These are phyloP conservation scores for Paraglomus occultum DNA, from an alignment of 192 early-diverging fungal genomes.

Conservation along the genomic window DNA sequence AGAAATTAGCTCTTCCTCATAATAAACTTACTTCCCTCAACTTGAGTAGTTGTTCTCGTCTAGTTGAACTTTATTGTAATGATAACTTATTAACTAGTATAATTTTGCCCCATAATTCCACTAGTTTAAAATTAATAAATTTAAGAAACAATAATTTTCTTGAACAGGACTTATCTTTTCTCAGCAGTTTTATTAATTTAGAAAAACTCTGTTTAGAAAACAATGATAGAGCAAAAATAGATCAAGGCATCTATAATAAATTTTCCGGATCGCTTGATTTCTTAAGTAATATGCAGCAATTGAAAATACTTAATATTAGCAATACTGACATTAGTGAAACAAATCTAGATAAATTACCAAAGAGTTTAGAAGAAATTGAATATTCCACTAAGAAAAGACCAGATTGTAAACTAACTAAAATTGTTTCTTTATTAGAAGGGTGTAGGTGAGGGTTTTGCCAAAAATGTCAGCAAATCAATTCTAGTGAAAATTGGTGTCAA, in stretches of 20 bases:
- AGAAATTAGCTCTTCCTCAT: background rate
- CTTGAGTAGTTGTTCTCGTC: background rate
- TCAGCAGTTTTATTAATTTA: background rate
- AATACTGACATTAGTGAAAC: conserved; percentile 16
- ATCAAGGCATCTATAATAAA: background rate
- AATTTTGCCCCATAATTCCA: background rate
- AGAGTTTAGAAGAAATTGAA: conserved; percentile 1
- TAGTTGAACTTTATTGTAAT: background rate
- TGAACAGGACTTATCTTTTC: background rate
- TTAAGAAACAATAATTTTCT: conserved; percentile 6
- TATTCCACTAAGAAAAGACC: background rate
- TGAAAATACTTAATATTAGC: background rate
- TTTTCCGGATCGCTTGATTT: conserved; percentile 10
- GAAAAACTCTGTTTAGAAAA: background rate
- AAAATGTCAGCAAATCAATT: background rate
- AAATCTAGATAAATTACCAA: conserved; percentile 6
- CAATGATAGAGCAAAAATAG: background rate
- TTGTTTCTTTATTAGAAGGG: background rate
- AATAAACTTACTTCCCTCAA: background rate
- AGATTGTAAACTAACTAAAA: background rate
- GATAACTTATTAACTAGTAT: background rate
- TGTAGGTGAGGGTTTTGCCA: background rate
- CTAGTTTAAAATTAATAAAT: background rate
- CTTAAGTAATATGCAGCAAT: conserved; percentile 2
- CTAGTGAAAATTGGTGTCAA: conserved; percentile 14